Percentiles rank a stretch among this genome's conserved stretches.
phyloP scores from a whole-genome alignment of 148 eudicot species.

The Mesembryanthemum crystallinum region DNA sequence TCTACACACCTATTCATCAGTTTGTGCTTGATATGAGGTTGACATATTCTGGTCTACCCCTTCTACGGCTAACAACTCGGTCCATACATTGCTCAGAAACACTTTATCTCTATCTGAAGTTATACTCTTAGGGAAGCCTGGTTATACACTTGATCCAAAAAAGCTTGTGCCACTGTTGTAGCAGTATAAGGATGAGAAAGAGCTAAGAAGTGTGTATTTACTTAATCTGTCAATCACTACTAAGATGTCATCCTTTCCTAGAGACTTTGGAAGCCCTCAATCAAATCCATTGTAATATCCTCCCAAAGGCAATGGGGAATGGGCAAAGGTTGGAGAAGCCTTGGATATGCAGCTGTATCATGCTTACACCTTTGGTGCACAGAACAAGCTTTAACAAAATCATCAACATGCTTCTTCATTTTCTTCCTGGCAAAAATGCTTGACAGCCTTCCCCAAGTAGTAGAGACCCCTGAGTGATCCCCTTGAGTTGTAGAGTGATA shows the following conservation, averaged over 20 bases:
- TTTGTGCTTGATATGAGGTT: no score
- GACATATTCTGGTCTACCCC: no score
- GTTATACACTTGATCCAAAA: neutral
- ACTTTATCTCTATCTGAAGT: no score
- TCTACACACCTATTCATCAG: no score
- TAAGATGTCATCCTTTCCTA: neutral
- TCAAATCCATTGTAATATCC: neutral
- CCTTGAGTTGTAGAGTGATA: neutral
- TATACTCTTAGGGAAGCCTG: no score
- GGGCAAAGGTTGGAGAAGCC: neutral
- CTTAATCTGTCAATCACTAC: neutral
- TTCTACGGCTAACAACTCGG: no score
- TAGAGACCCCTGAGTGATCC: neutral
- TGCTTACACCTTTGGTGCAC: neutral
- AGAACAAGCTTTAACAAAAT: neutral
- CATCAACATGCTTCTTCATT: neutral
- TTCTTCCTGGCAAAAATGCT: neutral
- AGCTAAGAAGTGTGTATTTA: slow-evolving; percentile 4
- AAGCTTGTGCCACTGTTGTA: neutral
- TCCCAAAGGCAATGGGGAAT: neutral
- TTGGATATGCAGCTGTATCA: neutral
- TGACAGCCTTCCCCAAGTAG: neutral
- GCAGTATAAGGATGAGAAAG: slow-evolving; percentile 6
- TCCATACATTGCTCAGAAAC: no score
- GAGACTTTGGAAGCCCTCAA: slow-evolving; percentile 3